phyloP scores from a whole-genome alignment of 306 rosid genomes.

The Begonia peltatifolia region DNA sequence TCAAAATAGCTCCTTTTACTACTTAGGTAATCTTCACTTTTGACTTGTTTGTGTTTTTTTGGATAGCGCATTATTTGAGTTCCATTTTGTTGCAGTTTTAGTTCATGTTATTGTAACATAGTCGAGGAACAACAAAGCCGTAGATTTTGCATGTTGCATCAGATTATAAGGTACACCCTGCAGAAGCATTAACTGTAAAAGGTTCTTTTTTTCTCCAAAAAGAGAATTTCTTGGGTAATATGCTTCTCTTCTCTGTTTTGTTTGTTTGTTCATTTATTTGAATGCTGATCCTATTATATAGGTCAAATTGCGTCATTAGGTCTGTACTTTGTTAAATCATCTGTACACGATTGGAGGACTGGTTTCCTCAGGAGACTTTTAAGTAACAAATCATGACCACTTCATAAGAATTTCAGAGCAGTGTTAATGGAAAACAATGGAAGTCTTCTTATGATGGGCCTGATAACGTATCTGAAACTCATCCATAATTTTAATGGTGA shows the following conservation, averaged over 20 bases:
- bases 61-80: neutral
- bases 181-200: slow-evolving; percentile 15
- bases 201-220: neutral
- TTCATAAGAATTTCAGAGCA: too few relatives aligned
- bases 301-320: neutral
- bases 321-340: neutral
- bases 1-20: slow-evolving; percentile 30
- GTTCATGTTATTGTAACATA: slow-evolving; percentile 19
- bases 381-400: too few relatives aligned
- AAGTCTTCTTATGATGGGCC: too few relatives aligned
- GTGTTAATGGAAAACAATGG: too few relatives aligned
- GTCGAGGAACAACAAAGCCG: slow-evolving; percentile 27
- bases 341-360: neutral
- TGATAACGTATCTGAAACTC: too few relatives aligned
- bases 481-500: too few relatives aligned
- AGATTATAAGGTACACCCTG: slow-evolving; percentile 18
- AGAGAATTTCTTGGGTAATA: neutral
- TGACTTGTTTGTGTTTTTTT: slow-evolving; percentile 2
- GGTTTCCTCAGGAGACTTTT: too few relatives aligned
- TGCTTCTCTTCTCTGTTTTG: neutral
- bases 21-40: slow-evolving; percentile 23
- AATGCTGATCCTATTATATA: neutral
- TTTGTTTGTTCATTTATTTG: neutral
- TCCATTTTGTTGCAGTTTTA: neutral
- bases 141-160: slow-evolving; percentile 27